phyloP scores from a whole-genome alignment of 1,284 basidiomycete species.

The Wolfiporia cocos region DNA sequence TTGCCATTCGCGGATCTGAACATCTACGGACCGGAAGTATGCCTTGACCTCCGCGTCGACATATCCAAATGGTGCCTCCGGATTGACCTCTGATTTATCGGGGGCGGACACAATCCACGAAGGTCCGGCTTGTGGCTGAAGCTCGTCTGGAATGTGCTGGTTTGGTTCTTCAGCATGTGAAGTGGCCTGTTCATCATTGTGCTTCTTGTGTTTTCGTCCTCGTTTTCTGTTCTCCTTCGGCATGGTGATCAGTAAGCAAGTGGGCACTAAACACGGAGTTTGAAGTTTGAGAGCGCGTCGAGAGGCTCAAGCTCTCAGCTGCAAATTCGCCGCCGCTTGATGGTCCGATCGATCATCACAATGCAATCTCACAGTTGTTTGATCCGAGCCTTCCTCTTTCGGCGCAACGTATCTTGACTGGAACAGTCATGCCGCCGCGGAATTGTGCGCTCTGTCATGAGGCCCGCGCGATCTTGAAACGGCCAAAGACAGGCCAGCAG shows the following conservation, averaged over 20 bases:
- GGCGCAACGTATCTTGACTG: slow-evolving; percentile 1
- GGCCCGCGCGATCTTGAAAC: slow-evolving; percentile 82
- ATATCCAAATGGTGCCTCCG: slow-evolving; percentile 81
- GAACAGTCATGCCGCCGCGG: slow-evolving; percentile 55
- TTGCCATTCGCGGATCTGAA: slow-evolving; percentile 85
- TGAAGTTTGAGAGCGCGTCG: not conserved
- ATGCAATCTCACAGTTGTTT: not conserved
- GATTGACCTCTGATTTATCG: slow-evolving; percentile 34
- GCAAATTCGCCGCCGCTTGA: no score
- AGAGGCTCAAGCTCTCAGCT: not conserved
- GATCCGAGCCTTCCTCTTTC: slow-evolving; percentile 3
- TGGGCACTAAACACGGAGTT: not conserved
- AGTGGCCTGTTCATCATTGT: slow-evolving; percentile 24
- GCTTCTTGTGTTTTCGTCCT: slow-evolving; percentile 69
- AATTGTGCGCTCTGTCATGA: slow-evolving; percentile 72
- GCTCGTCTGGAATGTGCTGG: slow-evolving; percentile 15
- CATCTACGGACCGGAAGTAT: slow-evolving; percentile 84
- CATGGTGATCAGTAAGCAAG: slow-evolving; percentile 48
- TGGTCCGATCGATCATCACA: not conserved
- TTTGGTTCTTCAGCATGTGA: not conserved
- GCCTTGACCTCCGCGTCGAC: slow-evolving; percentile 87
- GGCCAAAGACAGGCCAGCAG: slow-evolving; percentile 96
- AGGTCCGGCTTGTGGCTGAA: slow-evolving; percentile 30
- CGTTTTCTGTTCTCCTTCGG: slow-evolving; percentile 72
- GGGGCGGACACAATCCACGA: slow-evolving; percentile 60